Base-by-base conservation (phyloP, 768 basidiomycete species). In the Brasilioporus rufonigricans region DNA sequence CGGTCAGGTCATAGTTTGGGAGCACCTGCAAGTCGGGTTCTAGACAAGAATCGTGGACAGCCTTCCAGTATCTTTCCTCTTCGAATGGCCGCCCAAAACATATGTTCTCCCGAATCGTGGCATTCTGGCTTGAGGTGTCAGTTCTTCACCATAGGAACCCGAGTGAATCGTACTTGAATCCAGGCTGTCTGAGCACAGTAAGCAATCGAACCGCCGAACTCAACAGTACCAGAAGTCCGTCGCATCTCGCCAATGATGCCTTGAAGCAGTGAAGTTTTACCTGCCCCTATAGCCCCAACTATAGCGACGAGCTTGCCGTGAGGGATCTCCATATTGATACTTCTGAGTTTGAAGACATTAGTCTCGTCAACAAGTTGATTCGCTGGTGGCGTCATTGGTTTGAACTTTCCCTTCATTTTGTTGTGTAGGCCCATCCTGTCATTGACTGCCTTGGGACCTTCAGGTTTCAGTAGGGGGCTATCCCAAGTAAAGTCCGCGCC, bases 111-210 rank as follows among this genome's bases (percentile, higher is more conserved):
- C 91, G 80, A 32, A 95, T 82, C 0, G 93, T 95, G 0, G 91
- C 81, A 68, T 91, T 89, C 83, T 87, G 21, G 31, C 44, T 40
- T 8, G 58, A 26, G 2, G 0, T 8, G 48, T 33, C 23, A 62
- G 24, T 18, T 45, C 23, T 53, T 50, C 21, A 12, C 0, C 10
- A 27, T 10, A 23, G 44, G 12, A 21, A 23, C 27, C 50, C 23
- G 47, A 54, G 19, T 3, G 16, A 27, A 54, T 55, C 58, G 2
- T 54, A 81, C 85, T 70, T 93, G 91, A 54, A 98, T 95, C 93
- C 93, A 97, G 12, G 93, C 87, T 41, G 78, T 85, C 66, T 98
- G 94, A 16, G 87, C 84, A 61, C 90, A 94, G 68, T 94, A 92
- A 1, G 84, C 85, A 11, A 93, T 80, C 11, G 81, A 80, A 0